These are phyloP conservation scores for Pythium coloratum DNA, from an alignment of 352 stramenopile species.

Conservation along the genomic window DNA sequence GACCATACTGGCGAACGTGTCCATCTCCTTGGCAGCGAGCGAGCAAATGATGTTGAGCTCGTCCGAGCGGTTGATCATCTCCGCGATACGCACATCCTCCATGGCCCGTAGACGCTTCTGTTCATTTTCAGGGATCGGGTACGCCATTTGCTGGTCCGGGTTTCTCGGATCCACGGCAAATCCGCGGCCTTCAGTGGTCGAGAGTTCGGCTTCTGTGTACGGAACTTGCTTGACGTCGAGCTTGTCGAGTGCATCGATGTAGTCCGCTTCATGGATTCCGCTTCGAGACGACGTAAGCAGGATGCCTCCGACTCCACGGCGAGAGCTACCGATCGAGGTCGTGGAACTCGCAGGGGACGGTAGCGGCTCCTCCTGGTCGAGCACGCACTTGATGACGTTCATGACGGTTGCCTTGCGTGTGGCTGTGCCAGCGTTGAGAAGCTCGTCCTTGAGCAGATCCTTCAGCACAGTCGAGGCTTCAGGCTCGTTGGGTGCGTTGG, in stretches of 20 bases:
- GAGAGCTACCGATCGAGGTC: not conserved
- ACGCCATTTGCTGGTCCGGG: conserved; percentile 22
- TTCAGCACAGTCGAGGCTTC: conserved; percentile 33
- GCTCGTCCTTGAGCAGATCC: conserved; percentile 37
- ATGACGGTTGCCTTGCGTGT: conserved; percentile 41
- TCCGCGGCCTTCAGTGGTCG: not conserved
- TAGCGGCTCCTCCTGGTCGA: conserved; percentile 34
- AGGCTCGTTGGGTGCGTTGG: conserved; percentile 26
- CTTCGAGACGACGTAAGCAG: conserved; percentile 1
- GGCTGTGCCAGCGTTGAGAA: conserved; percentile 24
- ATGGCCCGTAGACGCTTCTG: conserved; percentile 7
- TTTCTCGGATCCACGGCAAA: conserved; percentile 31
- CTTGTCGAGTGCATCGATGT: conserved; percentile 21
- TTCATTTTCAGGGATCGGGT: conserved; percentile 17
- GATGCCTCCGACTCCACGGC: not conserved
- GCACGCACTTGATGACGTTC: conserved; percentile 46
- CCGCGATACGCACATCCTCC: not conserved
- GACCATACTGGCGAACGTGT: conserved; percentile 50
- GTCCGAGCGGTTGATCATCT: conserved; percentile 10
- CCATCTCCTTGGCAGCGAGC: conserved; percentile 51
- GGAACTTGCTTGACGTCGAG: conserved; percentile 6
- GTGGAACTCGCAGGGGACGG: not conserved
- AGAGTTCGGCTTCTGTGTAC: conserved; percentile 2
- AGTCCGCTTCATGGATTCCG: conserved; percentile 6
- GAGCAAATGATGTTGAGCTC: conserved; percentile 67